Evolutionary conservation across 805 yeast species (phyloP).

Genomic region (Zygotorulaspora chibaensis): DNA sequence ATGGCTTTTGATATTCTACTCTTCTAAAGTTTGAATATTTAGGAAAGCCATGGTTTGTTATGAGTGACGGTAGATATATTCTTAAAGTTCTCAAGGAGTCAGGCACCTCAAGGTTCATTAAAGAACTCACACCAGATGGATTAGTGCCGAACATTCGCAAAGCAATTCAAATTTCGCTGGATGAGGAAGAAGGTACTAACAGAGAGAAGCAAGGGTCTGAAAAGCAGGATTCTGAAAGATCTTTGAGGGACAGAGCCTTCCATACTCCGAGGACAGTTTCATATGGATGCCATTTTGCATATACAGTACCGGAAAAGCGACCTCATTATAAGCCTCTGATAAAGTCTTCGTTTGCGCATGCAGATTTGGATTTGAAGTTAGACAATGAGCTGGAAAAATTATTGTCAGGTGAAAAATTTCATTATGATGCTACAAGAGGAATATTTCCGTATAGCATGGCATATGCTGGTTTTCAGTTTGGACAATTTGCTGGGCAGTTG

Average conservation of each 20-base stretch:
- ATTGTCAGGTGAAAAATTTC: constrained; percentile 56
- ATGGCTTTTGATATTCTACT: too few relatives aligned
- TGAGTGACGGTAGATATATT: constrained; percentile 25
- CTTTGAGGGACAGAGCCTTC: constrained; percentile 24
- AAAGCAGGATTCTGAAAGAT: constrained; percentile 18
- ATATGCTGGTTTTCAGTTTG: constrained; percentile 96
- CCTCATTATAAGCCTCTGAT: constrained; percentile 50
- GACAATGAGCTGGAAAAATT: constrained; percentile 48
- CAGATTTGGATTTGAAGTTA: constrained; percentile 53
- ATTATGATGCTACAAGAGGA: constrained; percentile 35
- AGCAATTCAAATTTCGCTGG: constrained; percentile 30
- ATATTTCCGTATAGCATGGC: constrained; percentile 84
- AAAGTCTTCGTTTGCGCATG: constrained; percentile 56
- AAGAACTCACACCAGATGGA: constrained; percentile 29
- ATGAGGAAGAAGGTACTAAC: constrained; percentile 12
- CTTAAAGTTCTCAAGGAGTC: constrained; percentile 22
- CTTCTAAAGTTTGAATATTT: too few relatives aligned
- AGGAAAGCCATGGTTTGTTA: constrained; percentile 5
- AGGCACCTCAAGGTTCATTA: constrained; percentile 25
- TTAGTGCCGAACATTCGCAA: constrained; percentile 28
- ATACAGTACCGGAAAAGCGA: constrained; percentile 62
- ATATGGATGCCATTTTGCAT: constrained; percentile 65
- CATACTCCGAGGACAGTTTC: constrained; percentile 49
- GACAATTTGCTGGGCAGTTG: constrained; percentile 92
- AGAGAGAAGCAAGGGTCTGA: not conserved